Evolutionary conservation across 1,284 basidiomycete species (phyloP), one percentile per base, ranked within the genome.

Genomic region (Trichosporon asahii): DNA sequence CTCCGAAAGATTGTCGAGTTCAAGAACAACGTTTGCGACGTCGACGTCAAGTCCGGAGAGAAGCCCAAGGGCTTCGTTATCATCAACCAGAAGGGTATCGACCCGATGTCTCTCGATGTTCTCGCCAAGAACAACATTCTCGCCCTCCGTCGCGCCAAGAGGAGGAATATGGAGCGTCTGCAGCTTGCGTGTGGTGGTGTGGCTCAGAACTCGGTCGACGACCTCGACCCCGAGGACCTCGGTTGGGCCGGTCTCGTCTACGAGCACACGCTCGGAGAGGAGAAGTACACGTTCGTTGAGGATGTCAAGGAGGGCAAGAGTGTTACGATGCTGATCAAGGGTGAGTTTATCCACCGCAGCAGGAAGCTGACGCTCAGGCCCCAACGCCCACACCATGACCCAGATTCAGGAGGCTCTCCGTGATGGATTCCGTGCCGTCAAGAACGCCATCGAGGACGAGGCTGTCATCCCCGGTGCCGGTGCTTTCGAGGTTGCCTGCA

Each of bases 71-170:
- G 87, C 79, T 99, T 99, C 82, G 96, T 99, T 68, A 85, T 99
- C 71, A 91, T 99, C 85, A 99, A 99, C 84, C 97, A 99, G 85
- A 99, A 99, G 85, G 97, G 97, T 77, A 99, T 99, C 75, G 97
- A 99, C 84, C 97, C 97, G 9, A 89, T 99, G 82, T 94, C 92
- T 79, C 88, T 99, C 70, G 97, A 99, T 84, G 91, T 99, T 66
- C 86, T 99, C 37, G 95, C 94, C 65, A 99, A 99, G 88, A 93
- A 96, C 83, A 95, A 94, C 31, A 99, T 99, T 76, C 85, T 99
- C 67, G 97, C 95, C 40, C 87, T 99, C 68, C 89, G 97, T 76
- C 87, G 97, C 71, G 97, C 97, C 31, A 99, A 99, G 87, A 87
- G 97, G 81, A 89, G 97, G 78, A 98, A 96, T 81, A 97, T 95